Evolutionary conservation across 2,329 filamentous ascomycete species (phyloP), one percentile per base, ranked within the genome.

Genomic region (Penicillium hesseltinei): DNA sequence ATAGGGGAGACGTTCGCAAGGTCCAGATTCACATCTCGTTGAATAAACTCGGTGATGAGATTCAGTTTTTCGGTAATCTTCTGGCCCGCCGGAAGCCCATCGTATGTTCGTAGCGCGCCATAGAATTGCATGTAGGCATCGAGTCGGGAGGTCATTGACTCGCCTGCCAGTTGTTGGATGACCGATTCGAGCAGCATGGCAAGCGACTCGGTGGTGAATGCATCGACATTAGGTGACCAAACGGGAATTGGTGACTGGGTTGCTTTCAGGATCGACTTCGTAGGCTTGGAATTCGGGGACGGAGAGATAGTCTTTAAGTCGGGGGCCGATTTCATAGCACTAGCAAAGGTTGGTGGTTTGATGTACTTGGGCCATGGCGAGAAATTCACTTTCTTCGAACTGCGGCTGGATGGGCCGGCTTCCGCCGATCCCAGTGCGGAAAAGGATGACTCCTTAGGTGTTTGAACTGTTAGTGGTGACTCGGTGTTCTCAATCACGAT

Each of bases 91-190:
- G 92, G 92, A 15, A 95, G 77, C 64, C 90, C 89, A 61, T 92
- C 90, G 56, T 93, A 96, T 6, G 88, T 84, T 71, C 91, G 90
- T 65, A 97, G 79, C 4, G 88, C 87, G 35, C 86, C 83, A 33
- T 88, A 85, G 44, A 99, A 80, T 67, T 89, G 89, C 71, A 88
- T 86, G 69, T 99, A 97, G 48, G 92, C 91, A 76, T 99, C 94
- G 33, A 94, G 75, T 64, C 88, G 88, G 13, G 85, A 87, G 56
- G 86, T 83, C 52, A 88, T 82, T 64, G 92, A 89, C 31, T 85
- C 80, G 23, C 89, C 87, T 38, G 88, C 89, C 47, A 99, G 82
- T 74, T 94, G 89, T 73, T 90, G 88, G 36, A 91, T 83, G 5
- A 91, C 86, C 0, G 91, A 95, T 66, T 96, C 90, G 62, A 97